Evolutionary conservation across 176 grass and related monocot species (phyloP).

Genomic region (Poa pratensis): DNA sequence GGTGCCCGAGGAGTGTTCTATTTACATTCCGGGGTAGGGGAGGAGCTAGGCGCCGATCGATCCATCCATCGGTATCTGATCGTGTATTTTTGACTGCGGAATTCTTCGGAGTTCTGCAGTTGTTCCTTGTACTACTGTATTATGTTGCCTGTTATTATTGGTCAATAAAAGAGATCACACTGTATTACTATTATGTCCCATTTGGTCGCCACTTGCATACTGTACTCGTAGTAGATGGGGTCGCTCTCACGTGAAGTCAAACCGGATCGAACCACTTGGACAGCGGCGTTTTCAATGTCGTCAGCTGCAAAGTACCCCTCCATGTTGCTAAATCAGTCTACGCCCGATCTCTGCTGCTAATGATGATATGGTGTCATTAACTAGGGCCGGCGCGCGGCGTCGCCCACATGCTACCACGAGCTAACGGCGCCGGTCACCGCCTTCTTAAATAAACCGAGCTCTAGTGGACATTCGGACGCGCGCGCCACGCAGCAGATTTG

Average conservation of each 20-base stretch:
- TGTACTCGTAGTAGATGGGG: background rate
- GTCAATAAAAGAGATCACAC: constrained; percentile 13
- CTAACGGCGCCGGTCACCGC: background rate
- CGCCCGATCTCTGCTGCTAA: background rate
- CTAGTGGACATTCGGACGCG: background rate
- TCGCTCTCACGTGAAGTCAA: constrained; percentile 35
- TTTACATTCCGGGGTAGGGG: background rate
- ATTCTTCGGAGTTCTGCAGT: background rate
- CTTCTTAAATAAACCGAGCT: background rate
- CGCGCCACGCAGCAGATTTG: constrained; percentile 10
- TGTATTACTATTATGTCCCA: too few relatives aligned
- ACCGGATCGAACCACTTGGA: constrained; percentile 7
- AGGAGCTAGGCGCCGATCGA: constrained; percentile 18
- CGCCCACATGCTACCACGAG: constrained; percentile 8
- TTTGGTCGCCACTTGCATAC: too few relatives aligned
- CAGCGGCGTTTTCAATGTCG: background rate
- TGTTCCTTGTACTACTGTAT: constrained; percentile 24
- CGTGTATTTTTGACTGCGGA: constrained; percentile 51
- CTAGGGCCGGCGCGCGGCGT: constrained; percentile 18
- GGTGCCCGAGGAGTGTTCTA: constrained; percentile 28
- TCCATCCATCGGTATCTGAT: background rate
- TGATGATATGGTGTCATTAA: background rate
- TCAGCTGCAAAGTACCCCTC: background rate
- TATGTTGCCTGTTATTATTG: background rate
- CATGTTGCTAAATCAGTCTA: background rate